phyloP scores from a whole-genome alignment of 2,329 filamentous ascomycete genomes.

The Blastomyces percursus region DNA sequence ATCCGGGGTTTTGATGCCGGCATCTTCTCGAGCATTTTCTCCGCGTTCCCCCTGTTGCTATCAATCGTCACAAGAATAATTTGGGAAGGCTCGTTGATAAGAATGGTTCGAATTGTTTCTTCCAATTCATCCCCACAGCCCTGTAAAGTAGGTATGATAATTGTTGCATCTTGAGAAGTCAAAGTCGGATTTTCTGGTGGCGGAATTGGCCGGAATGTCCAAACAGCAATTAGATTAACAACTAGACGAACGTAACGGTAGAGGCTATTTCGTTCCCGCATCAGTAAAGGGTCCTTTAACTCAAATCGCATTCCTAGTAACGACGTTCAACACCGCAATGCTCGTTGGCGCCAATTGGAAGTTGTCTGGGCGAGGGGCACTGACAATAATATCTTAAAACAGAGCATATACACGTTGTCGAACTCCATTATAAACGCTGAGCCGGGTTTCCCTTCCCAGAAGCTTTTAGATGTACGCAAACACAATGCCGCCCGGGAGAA shows the following conservation, averaged over 20 bases:
- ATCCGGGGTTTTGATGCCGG: constrained; percentile 54
- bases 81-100: constrained; percentile 48
- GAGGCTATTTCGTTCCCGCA: constrained; percentile 45
- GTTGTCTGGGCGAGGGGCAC: constrained; percentile 4
- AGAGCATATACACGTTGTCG: constrained; percentile 13
- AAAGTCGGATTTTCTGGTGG: constrained; percentile 71
- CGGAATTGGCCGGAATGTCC: constrained; percentile 74
- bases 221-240: constrained; percentile 76
- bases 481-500: constrained; percentile 5
- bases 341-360: neutral
- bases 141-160: constrained; percentile 87
- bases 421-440: constrained; percentile 10
- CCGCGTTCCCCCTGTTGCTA: constrained; percentile 59
- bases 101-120: constrained; percentile 56
- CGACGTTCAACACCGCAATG: neutral
- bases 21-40: constrained; percentile 47
- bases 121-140: constrained; percentile 74
- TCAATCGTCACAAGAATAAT: constrained; percentile 81
- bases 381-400: constrained; percentile 15
- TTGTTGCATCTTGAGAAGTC: constrained; percentile 74
- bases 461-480: constrained; percentile 7
- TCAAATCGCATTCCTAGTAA: neutral
- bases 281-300: neutral
- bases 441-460: neutral
- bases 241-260: constrained; percentile 80